Evolutionary conservation across 805 yeast species (phyloP).

Genomic region (Zygosaccharomyces gambellarensis): DNA sequence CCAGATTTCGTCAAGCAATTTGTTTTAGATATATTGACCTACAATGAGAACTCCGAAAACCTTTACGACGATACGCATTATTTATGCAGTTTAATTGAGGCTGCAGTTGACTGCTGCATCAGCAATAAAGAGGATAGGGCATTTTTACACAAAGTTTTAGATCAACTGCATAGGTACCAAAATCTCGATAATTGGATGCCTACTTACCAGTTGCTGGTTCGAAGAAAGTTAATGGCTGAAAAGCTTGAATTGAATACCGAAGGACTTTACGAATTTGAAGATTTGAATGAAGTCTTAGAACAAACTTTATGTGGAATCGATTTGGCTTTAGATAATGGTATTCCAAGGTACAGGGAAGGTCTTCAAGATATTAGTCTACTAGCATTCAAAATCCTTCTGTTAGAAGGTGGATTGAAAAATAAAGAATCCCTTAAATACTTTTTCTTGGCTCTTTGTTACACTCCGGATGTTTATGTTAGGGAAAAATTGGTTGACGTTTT

Average conservation of each 20-base stretch:
- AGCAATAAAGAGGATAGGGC: constrained; percentile 33
- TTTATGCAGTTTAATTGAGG: constrained; percentile 50
- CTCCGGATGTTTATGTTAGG: constrained; percentile 49
- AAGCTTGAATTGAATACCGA: constrained; percentile 54
- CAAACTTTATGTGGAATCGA: constrained; percentile 40
- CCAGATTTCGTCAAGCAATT: constrained; percentile 56
- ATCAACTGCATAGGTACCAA: constrained; percentile 68
- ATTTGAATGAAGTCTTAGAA: constrained; percentile 48
- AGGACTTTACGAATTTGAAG: constrained; percentile 48
- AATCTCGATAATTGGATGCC: constrained; percentile 86
- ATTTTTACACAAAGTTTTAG: constrained; percentile 46
- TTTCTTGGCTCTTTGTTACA: constrained; percentile 53
- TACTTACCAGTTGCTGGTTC: constrained; percentile 47
- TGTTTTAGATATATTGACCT: constrained; percentile 65
- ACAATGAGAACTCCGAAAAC: constrained; percentile 81
- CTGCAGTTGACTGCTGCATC: constrained; percentile 43
- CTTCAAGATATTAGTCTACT: constrained; percentile 50
- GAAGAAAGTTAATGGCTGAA: constrained; percentile 51
- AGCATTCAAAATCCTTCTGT: constrained; percentile 66
- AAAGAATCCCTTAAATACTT: constrained; percentile 54
- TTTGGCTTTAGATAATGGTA: constrained; percentile 32
- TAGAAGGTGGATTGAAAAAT: constrained; percentile 75
- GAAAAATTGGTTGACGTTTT: constrained; percentile 46
- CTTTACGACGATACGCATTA: constrained; percentile 69
- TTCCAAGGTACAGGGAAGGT: constrained; percentile 26